A percentile compares a stretch with the other conserved stretches of the same genome.
These are phyloP conservation scores for Starmerella bombicola DNA, from an alignment of 805 yeast genomes.

Conservation along the genomic window DNA sequence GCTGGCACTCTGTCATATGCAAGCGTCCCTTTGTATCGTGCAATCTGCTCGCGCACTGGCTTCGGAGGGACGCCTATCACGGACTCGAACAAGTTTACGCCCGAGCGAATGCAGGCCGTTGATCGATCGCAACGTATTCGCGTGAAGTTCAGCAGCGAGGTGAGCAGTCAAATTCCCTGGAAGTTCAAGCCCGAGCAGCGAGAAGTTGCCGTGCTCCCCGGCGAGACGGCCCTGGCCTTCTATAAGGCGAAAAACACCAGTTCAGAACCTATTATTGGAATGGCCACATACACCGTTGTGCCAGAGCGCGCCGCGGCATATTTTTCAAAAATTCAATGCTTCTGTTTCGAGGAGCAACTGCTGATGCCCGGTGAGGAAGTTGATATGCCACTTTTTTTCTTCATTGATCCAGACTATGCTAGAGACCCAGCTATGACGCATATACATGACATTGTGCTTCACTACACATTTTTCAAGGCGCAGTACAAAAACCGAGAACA, in stretches of 20 bases:
- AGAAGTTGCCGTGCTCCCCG: conserved; percentile 86
- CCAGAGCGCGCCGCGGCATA: conserved; percentile 96
- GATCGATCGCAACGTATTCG: conserved; percentile 70
- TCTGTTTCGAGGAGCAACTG: conserved; percentile 94
- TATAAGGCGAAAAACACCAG: conserved; percentile 81
- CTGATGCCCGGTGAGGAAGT: conserved; percentile 92
- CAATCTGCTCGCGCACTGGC: conserved; percentile 87
- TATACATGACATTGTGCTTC: conserved; percentile 77
- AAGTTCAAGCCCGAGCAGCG: conserved; percentile 86
- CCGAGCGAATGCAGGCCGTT: conserved; percentile 79
- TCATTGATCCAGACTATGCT: conserved; percentile 91
- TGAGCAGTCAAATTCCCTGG: conserved; percentile 87
- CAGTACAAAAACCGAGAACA: conserved; percentile 19
- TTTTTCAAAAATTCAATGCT: conserved; percentile 94
- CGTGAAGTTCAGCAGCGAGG: conserved; percentile 83
- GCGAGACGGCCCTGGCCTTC: conserved; percentile 94
- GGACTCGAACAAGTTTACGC: conserved; percentile 63
- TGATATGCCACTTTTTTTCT: conserved; percentile 97
- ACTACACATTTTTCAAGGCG: conserved; percentile 73
- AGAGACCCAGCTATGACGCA: conserved; percentile 86
- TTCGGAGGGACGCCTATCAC: conserved; percentile 94
- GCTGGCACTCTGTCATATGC: conserved; percentile 57
- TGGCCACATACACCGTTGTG: conserved; percentile 94
- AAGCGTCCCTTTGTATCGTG: conserved; percentile 85
- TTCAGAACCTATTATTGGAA: conserved; percentile 84